Percentiles rank a stretch among this genome's conserved stretches.
Evolutionary conservation across 352 stramenopile species (phyloP).

Genomic region (Phytopythium oedochilum): DNA sequence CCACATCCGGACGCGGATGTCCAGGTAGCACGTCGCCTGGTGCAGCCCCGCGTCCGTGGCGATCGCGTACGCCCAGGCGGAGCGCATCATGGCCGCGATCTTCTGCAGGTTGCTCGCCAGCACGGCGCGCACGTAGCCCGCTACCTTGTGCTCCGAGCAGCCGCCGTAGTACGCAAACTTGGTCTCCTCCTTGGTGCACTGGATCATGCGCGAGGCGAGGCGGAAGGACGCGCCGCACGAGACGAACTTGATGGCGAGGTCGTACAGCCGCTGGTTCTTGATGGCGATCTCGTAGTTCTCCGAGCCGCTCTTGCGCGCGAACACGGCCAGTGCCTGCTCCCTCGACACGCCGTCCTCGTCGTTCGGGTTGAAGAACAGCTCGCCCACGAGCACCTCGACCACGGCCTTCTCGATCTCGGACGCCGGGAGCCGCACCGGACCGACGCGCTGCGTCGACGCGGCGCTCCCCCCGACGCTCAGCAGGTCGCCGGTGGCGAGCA

Average conservation of each 20-base stretch:
- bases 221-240: constrained; percentile 51
- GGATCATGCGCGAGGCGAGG: constrained; percentile 45
- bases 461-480: too few species aligned
- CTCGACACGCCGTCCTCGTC: constrained; percentile 37
- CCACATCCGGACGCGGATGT: constrained; percentile 51
- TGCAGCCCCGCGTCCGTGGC: constrained; percentile 42
- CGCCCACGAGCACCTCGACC: constrained; percentile 46
- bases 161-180: constrained; percentile 44
- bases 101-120: constrained; percentile 61
- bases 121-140: constrained; percentile 43
- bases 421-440: constrained; percentile 34
- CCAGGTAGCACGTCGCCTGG: constrained; percentile 48
- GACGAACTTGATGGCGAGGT: constrained; percentile 62
- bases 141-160: constrained; percentile 40
- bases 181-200: constrained; percentile 57
- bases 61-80: constrained; percentile 47
- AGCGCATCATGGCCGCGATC: constrained; percentile 59
- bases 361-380: constrained; percentile 42
- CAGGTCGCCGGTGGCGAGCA: too few species aligned
- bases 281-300: constrained; percentile 53
- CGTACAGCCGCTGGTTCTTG: constrained; percentile 62
- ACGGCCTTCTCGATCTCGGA: constrained; percentile 56
- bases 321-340: constrained; percentile 40
- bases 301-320: constrained; percentile 24
- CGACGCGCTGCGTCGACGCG: constrained; percentile 16